phyloP scores from a whole-genome alignment of 1,284 basidiomycete genomes.

The Wallemia mellicola region DNA sequence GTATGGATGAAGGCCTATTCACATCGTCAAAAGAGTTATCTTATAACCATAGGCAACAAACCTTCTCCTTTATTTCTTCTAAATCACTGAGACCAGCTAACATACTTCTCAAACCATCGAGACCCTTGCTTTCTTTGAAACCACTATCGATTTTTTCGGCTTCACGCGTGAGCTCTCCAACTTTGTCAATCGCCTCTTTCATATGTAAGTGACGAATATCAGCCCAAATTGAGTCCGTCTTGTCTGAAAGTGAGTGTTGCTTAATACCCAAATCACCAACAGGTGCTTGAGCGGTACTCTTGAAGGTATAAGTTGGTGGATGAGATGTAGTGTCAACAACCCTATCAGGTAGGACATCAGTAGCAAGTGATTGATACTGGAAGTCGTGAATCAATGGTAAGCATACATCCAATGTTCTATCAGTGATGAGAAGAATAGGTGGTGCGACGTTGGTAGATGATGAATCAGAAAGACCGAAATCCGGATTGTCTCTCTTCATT shows the following conservation, averaged over 20 bases:
- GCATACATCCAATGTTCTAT: background rate
- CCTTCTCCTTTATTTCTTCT: conserved; percentile 81
- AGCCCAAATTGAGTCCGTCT: conserved; percentile 70
- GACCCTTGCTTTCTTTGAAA: conserved; percentile 62
- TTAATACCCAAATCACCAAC: too few relatives aligned
- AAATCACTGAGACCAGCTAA: conserved; percentile 80
- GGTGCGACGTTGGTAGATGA: too few relatives aligned
- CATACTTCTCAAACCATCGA: conserved; percentile 99
- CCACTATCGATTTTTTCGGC: conserved; percentile 78
- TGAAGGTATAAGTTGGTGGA: background rate
- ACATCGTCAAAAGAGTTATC: background rate
- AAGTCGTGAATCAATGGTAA: background rate
- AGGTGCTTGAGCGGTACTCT: too few relatives aligned
- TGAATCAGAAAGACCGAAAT: background rate
- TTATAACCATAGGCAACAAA: conserved; percentile 10
- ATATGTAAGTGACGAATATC: conserved; percentile 88
- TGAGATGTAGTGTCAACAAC: background rate
- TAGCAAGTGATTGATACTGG: background rate
- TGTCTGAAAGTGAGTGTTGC: conserved; percentile 12
- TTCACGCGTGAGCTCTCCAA: conserved; percentile 78
- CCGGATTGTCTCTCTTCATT: background rate
- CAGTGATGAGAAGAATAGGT: background rate
- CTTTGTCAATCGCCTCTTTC: conserved; percentile 86
- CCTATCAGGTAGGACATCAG: background rate
- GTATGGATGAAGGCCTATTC: background rate